These are phyloP conservation scores for Leptographium radiaticola DNA, from an alignment of 2,329 filamentous ascomycete genomes.

Conservation along the genomic window DNA sequence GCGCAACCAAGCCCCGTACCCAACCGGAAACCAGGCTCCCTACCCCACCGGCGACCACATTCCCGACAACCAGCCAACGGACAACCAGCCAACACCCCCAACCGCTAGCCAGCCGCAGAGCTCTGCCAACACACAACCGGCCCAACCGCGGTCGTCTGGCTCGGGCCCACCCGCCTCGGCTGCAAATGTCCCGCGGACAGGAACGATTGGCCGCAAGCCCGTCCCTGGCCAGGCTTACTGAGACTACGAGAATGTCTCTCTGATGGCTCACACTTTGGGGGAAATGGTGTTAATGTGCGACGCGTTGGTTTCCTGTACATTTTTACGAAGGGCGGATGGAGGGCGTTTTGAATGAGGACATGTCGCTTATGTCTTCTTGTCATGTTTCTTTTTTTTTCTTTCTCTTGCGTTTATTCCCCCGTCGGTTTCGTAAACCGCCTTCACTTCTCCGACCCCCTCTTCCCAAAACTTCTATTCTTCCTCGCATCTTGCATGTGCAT, in stretches of 20 bases:
- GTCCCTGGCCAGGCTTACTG: conserved; percentile 42
- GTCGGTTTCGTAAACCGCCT: background rate
- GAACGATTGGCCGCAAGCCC: conserved; percentile 39
- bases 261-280: background rate
- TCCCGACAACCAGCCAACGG: too few relatives aligned
- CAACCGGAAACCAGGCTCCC: conserved; percentile 22
- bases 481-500: background rate
- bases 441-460: background rate
- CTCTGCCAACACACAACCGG: conserved; percentile 20
- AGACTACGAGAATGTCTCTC: background rate
- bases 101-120: conserved; percentile 25
- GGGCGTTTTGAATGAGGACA: background rate
- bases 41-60: background rate
- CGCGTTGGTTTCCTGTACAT: background rate
- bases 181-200: conserved; percentile 17
- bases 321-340: background rate
- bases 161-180: too few relatives aligned
- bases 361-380: background rate
- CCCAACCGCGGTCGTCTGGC: conserved; percentile 29
- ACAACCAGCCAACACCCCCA: conserved; percentile 12
- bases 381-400: background rate
- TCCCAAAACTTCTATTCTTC: background rate
- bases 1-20: conserved; percentile 8
- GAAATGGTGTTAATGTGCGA: background rate
- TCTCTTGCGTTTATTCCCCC: background rate